Percentiles rank a stretch among this genome's conserved stretches.
Conservation (phyloP, 768 basidiomycete genomes). For the Cantharellus cinnabarinus region DNA sequence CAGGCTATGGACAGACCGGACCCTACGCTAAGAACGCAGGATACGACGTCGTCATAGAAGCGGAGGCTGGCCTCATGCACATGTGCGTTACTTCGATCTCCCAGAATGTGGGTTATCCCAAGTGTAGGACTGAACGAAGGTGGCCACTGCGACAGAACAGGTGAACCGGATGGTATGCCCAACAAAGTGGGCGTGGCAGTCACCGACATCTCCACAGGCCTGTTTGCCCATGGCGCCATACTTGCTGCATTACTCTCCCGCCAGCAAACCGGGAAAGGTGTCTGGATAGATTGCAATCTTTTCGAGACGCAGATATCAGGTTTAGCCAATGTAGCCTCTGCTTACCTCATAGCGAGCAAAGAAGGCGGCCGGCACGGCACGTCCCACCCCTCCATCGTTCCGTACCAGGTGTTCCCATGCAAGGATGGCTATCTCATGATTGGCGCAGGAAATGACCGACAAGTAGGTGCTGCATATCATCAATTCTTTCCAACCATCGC, state of each 20-base stretch:
- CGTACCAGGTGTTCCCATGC: slow-evolving; percentile 44
- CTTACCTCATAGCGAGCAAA: slow-evolving; percentile 70
- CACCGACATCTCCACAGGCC: slow-evolving; percentile 71
- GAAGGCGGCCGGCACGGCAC: slow-evolving; percentile 82
- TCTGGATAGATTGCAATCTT: slow-evolving; percentile 81
- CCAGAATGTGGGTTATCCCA: slow-evolving; percentile 3
- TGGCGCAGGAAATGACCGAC: slow-evolving; percentile 77
- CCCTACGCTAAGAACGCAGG: slow-evolving; percentile 69
- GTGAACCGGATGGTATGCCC: slow-evolving; percentile 68
- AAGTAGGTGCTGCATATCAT: slow-evolving; percentile 24
- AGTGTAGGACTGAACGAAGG: neutral
- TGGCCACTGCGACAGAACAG: slow-evolving; percentile 33
- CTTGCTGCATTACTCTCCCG: slow-evolving; percentile 76
- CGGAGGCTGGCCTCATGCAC: slow-evolving; percentile 86
- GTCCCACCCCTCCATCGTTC: slow-evolving; percentile 81
- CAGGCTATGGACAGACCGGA: slow-evolving; percentile 49
- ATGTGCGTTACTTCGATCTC: slow-evolving; percentile 32
- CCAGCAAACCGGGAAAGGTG: slow-evolving; percentile 65
- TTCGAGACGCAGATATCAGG: slow-evolving; percentile 91
- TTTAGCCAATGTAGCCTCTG: slow-evolving; percentile 79
- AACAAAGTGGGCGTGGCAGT: slow-evolving; percentile 92
- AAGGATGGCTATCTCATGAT: slow-evolving; percentile 69
- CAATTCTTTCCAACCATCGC: neutral
- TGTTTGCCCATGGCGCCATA: slow-evolving; percentile 84
- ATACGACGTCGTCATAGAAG: slow-evolving; percentile 75